A percentile compares a stretch with the other conserved stretches of the same genome.
Evolutionary conservation across 2,329 filamentous ascomycete species (phyloP).

Genomic region (Sclerotinia glacialis): DNA sequence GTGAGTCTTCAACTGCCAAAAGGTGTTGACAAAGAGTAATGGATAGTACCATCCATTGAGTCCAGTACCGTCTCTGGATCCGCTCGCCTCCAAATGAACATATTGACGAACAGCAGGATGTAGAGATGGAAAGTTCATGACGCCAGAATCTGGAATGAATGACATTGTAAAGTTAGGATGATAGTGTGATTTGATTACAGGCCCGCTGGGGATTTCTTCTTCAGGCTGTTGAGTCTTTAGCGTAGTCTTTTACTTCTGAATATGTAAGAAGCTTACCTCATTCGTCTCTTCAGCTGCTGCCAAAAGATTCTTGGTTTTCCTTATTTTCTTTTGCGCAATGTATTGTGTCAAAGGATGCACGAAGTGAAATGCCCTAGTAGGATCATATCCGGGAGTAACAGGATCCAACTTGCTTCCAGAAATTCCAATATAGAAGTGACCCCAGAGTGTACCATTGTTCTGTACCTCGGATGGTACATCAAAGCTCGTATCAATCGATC

Average conservation of each 20-base stretch:
- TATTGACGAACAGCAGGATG: constrained; percentile 75
- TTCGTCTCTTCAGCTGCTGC: constrained; percentile 51
- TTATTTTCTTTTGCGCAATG: constrained; percentile 82
- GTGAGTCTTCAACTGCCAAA: constrained; percentile 91
- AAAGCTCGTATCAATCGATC: constrained; percentile 74
- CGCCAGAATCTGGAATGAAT: constrained; percentile 76
- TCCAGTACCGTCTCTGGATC: constrained; percentile 77
- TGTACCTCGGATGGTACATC: constrained; percentile 75
- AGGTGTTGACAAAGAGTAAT: constrained; percentile 88
- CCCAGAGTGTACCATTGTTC: constrained; percentile 90
- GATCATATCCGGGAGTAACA: constrained; percentile 66
- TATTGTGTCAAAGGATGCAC: constrained; percentile 84
- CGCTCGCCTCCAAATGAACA: constrained; percentile 73
- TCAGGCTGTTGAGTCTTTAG: constrained; percentile 48
- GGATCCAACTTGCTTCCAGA: constrained; percentile 76
- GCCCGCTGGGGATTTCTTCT: constrained; percentile 54
- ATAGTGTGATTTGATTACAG: constrained; percentile 82
- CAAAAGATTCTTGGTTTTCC: constrained; percentile 84
- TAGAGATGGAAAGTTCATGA: constrained; percentile 62
- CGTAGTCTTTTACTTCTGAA: constrained; percentile 38
- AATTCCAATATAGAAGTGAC: constrained; percentile 86
- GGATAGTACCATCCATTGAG: constrained; percentile 94
- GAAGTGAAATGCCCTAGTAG: constrained; percentile 77
- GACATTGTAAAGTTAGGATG: constrained; percentile 92
- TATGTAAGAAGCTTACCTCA: constrained; percentile 42